Percentiles rank a stretch among this genome's conserved stretches.
These are phyloP conservation scores for Cyclocybe aegerita DNA, from an alignment of 768 basidiomycete genomes.

Conservation along the genomic window DNA sequence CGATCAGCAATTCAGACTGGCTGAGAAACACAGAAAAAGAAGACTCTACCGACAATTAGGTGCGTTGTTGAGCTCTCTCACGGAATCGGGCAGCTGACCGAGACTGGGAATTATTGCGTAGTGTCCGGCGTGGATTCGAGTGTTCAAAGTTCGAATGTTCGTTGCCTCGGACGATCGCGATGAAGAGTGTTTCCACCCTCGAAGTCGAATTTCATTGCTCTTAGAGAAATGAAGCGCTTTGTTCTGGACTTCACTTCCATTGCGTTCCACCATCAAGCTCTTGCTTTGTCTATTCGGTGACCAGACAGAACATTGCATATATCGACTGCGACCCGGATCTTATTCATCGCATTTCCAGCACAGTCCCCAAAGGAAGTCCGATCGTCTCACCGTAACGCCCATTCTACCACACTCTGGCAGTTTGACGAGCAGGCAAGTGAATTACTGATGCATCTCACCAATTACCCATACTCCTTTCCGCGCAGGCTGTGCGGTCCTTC, in stretches of 20 bases:
- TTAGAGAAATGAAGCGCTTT: no score
- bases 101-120: background rate
- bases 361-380: background rate
- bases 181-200: no score
- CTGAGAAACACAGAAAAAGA: slow-evolving; percentile 2
- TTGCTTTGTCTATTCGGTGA: no score
- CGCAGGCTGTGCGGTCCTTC: slow-evolving; percentile 13
- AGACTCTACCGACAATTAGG: background rate
- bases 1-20: no score
- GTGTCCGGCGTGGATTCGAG: background rate
- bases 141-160: background rate
- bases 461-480: slow-evolving; percentile 1
- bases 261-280: no score
- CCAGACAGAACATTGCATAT: no score
- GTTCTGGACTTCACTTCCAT: no score
- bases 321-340: slow-evolving; percentile 4
- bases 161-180: no score
- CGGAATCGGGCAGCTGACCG: slow-evolving; percentile 5
- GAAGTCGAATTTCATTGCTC: no score
- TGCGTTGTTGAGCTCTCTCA: background rate
- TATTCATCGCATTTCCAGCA: background rate
- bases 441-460: background rate
- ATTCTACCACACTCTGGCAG: no score
- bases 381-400: slow-evolving; percentile 3
- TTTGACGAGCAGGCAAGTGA: no score